A percentile compares a stretch with the other conserved stretches of the same genome.
phyloP scores from a whole-genome alignment of 495 filamentous ascomycete species.

The Hypoxylon intermedium region DNA sequence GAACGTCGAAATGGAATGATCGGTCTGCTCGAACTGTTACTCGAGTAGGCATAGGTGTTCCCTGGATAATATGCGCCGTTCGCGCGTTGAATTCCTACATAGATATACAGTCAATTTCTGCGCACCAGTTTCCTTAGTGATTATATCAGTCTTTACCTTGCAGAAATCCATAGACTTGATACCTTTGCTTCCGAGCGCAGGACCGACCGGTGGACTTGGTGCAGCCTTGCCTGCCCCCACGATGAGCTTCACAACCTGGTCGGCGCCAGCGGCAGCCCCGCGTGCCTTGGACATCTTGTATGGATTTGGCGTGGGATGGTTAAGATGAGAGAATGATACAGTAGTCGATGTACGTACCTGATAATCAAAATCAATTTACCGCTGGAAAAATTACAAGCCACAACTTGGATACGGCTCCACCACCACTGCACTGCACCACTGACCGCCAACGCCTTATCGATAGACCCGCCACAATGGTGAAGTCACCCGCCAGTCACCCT shows the following conservation, averaged over 20 bases:
- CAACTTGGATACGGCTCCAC: too few relatives aligned
- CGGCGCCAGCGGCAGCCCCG: slow-evolving; percentile 60
- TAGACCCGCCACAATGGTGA: background rate
- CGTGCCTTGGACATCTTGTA: slow-evolving; percentile 79
- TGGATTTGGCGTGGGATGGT: background rate
- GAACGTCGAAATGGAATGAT: slow-evolving; percentile 89
- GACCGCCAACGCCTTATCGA: background rate
- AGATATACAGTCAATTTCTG: slow-evolving; percentile 6
- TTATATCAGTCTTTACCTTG: slow-evolving; percentile 68
- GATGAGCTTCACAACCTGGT: slow-evolving; percentile 96
- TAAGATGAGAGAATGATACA: background rate
- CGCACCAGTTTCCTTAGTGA: background rate
- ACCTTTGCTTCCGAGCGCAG: slow-evolving; percentile 95
- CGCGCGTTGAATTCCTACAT: slow-evolving; percentile 95
- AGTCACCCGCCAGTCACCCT: background rate
- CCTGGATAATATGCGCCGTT: slow-evolving; percentile 81
- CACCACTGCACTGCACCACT: background rate
- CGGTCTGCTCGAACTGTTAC: slow-evolving; percentile 94
- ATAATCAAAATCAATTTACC: background rate
- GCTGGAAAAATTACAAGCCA: background rate
- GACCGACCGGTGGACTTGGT: slow-evolving; percentile 96
- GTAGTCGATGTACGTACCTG: background rate
- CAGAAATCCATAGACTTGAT: slow-evolving; percentile 99
- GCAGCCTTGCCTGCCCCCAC: slow-evolving; percentile 97
- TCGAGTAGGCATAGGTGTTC: slow-evolving; percentile 86